Evolutionary conservation across 345 rosid genomes (phyloP).

Genomic region (Linum trigynum): DNA sequence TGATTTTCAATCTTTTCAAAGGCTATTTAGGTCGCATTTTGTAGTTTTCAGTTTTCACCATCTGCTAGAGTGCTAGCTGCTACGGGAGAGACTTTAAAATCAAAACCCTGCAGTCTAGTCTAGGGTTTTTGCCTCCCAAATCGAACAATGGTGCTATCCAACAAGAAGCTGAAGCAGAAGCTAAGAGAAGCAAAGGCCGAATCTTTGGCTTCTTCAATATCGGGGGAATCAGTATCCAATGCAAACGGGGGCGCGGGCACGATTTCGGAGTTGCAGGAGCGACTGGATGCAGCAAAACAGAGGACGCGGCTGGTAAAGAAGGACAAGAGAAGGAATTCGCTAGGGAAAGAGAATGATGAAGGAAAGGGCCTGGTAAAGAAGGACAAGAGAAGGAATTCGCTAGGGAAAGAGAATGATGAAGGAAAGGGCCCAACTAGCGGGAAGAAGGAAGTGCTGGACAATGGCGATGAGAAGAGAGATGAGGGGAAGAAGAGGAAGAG

Average conservation of each 20-base stretch:
- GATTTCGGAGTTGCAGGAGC: slow-evolving; percentile 32
- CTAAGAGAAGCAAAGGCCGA: slow-evolving; percentile 42
- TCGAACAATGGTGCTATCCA: slow-evolving; percentile 64
- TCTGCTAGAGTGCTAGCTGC: too few relatives aligned
- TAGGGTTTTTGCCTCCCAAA: neutral
- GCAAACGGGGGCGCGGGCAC: slow-evolving; percentile 8
- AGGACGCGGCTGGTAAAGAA: slow-evolving; percentile 70
- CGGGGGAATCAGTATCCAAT: slow-evolving; percentile 13
- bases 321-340: slow-evolving; percentile 48
- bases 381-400: slow-evolving; percentile 7
- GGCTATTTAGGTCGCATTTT: too few relatives aligned
- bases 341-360: slow-evolving; percentile 6
- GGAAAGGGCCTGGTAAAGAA: neutral
- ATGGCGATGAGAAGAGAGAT: slow-evolving; percentile 14
- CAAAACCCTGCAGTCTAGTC: neutral
- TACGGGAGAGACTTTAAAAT: too few relatives aligned
- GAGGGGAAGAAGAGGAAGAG: slow-evolving; percentile 14
- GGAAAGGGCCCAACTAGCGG: neutral
- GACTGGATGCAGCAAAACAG: slow-evolving; percentile 44
- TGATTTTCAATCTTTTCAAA: too few relatives aligned
- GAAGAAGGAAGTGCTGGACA: slow-evolving; percentile 7
- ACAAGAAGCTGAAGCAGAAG: slow-evolving; percentile 87
- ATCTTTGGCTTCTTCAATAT: slow-evolving; percentile 19
- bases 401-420: slow-evolving; percentile 8
- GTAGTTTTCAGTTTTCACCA: too few relatives aligned